Evolutionary conservation across 495 filamentous ascomycete species (phyloP), one percentile per base, ranked within the genome.

Genomic region (Venustampulla echinocandica): DNA sequence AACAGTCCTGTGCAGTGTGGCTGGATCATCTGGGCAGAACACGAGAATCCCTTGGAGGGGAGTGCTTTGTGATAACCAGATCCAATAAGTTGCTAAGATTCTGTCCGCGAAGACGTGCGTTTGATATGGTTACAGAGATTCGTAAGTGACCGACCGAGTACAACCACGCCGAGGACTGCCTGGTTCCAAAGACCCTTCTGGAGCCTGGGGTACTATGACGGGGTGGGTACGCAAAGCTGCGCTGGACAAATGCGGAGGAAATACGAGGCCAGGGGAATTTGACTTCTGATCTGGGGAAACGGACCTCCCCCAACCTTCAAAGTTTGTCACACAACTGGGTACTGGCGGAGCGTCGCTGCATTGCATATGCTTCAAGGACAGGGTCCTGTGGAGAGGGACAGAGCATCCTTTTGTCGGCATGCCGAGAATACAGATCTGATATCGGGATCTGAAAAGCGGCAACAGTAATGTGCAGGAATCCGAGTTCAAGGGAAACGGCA

Each of bases 21-120:
- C 22, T 36, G 36, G 42, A 47, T 55, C 47, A 50, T 47, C 19
- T 38, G 47, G 27, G 13, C 42, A 47, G 19, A 47, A 27, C 14
- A 30, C 10, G 22, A 36, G 10, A 55, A 40, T 51, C 48, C 32
- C 44, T 50, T 55, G 52, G 46, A 32, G 11, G 47, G 33, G n/a
- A n/a, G 34, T 27, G 3, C 1, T 4, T 38, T 10, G 5, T 30
- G n/a, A 24, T 39, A 22, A 18, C 17, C 15, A 10, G 24, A 7
- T 33, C 36, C 28, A 49, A 41, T 42, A n/a, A n/a, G n/a, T n/a
- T n/a, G n/a, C n/a, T 14, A 50, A 27, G 7, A 20, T 38, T 19
- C 32, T 43, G 28, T 22, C 18, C 27, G 17, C 20, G 40, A 35
- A 42, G 14, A 23, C 22, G 10, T 14, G 18, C 39, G 47, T 50